Percentiles rank a stretch among this genome's conserved stretches.
Conservation (phyloP, 2,329 filamentous ascomycete species). For the Cryphonectria nitschkei region DNA sequence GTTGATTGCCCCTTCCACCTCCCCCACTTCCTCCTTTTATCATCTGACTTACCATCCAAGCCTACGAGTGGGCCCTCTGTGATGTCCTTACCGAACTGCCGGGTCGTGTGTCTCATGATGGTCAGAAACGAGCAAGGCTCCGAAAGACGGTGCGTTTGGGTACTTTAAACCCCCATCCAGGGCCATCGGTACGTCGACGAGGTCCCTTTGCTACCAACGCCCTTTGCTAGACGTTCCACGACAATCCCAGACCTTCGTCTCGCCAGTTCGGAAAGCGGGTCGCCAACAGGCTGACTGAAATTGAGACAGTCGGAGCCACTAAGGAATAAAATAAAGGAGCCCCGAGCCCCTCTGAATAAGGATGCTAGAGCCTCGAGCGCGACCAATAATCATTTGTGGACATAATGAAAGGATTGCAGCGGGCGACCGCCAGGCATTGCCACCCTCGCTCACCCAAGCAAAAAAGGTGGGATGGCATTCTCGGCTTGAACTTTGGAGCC, state of each 20-base stretch:
- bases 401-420: background rate
- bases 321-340: background rate
- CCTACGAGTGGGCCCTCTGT: background rate
- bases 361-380: background rate
- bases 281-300: background rate
- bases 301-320: background rate
- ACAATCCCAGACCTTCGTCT: background rate
- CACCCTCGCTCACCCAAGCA: background rate
- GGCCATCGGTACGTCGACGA: background rate
- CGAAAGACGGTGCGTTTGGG: no score
- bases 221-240: background rate
- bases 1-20: background rate
- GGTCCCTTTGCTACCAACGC: background rate
- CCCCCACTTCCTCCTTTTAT: background rate
- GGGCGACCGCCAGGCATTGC: background rate
- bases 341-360: background rate
- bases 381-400: background rate
- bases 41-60: constrained; percentile 1
- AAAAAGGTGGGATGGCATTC: background rate
- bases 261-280: background rate
- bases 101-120: background rate
- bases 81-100: constrained; percentile 6
- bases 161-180: background rate
- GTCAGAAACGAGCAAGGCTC: background rate
- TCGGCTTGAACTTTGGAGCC: background rate